Conservation (phyloP, 495 filamentous ascomycete genomes). For the Staphylotrichum longicolle region DNA sequence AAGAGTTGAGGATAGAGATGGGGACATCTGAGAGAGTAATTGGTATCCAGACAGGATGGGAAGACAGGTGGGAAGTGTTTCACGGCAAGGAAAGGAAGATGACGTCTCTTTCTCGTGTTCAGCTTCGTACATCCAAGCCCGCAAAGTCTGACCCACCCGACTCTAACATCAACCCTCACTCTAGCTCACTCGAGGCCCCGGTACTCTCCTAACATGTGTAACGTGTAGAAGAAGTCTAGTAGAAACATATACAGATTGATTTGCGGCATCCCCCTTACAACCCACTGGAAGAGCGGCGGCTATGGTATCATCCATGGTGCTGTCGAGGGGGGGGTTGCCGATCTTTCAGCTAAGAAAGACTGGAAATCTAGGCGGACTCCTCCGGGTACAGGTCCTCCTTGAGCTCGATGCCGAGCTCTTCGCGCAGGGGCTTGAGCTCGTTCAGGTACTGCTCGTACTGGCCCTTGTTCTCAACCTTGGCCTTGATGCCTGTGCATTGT, state of each 20-base stretch:
- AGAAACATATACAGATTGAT: constrained; percentile 18
- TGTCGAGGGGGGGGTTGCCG: background rate
- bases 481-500: constrained; percentile 75
- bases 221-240: constrained; percentile 12
- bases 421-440: constrained; percentile 85
- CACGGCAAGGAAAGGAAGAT: background rate
- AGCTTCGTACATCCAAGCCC: constrained; percentile 10
- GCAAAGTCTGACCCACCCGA: too few species aligned
- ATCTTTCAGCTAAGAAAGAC: background rate
- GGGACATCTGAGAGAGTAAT: too few species aligned
- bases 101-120: background rate
- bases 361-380: constrained; percentile 45
- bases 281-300: background rate
- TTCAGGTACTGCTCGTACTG: constrained; percentile 98
- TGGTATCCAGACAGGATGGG: background rate
- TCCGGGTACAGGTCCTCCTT: constrained; percentile 96
- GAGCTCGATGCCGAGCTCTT: constrained; percentile 87
- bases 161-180: too few species aligned
- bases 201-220: background rate
- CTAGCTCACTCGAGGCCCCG: background rate
- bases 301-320: constrained; percentile 12
- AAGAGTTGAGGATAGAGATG: too few species aligned
- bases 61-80: background rate
- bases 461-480: constrained; percentile 96
- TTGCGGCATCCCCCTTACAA: constrained; percentile 3